Base-by-base conservation (phyloP, 2,329 filamentous ascomycete species). In the Pseudocercospora crystallina region DNA sequence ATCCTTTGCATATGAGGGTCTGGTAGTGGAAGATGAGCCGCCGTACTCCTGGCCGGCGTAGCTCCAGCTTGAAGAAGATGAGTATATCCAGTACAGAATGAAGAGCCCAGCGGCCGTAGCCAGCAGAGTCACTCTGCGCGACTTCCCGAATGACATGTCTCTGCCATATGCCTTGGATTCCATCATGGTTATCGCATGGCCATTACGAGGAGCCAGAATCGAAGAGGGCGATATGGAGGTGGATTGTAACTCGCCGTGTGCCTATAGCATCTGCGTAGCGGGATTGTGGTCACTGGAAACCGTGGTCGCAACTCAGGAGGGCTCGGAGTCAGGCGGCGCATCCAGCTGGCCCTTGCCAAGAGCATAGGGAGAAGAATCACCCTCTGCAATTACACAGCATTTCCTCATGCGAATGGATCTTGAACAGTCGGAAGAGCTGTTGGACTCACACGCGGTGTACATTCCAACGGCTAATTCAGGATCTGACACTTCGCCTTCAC, bases 131-230 rank as follows among this genome's bases (percentile, higher is more conserved):
- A 47, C 31, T 39, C 43, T 47, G 17, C 54, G 45, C 30, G 51
- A 54, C 35, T 48, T 54, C 15, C 50, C 32, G 47, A 47, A 57
- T 14, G 51, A 46, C 54, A 57, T 57, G 15, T 56, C 50, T 43
- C 43, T 46, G 43, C 43, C 17, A 12, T 43, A 40, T 17, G 32
- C 32, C 32, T 45, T 36, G 12, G 47, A 43, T 36, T 54, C 48
- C 52, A 51, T 41, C 47, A 48, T 7, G 20, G 20, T 54, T 37
- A 42, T 41, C 35, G 38, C 33, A 34, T 35, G 13, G 52, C 38
- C 52, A 51, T 54, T 10, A 30, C 30, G 44, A 20, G 17, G 17
- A 41, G 17, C 17, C 26, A 34, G 9, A 26, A 26, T 30, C 17
- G 15, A 15, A 37, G 17, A 37, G 14, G 34, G 34, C 33, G 46